A percentile compares a stretch with the other conserved stretches of the same genome.
These are phyloP conservation scores for Asterochloris erici DNA, from an alignment of 139 green algal genomes.

Conservation along the genomic window DNA sequence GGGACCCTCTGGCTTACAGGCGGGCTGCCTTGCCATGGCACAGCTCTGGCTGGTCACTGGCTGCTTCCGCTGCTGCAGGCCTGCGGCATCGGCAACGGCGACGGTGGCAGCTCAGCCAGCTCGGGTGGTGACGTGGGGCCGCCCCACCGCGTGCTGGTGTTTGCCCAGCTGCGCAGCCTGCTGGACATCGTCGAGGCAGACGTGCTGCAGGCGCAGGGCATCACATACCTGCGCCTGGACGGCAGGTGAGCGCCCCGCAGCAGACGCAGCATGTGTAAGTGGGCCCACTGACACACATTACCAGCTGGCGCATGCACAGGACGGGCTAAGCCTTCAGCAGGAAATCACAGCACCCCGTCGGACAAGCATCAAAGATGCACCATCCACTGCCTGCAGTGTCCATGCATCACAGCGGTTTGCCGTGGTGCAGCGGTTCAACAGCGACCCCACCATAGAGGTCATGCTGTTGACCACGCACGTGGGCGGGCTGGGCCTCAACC, in stretches of 20 bases:
- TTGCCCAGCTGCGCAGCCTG: slow-evolving; percentile 88
- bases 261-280: no score
- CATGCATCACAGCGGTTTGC: slow-evolving; percentile 70
- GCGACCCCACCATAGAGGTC: slow-evolving; percentile 95
- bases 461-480: slow-evolving; percentile 95
- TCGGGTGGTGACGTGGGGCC: neutral
- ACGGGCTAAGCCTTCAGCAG: no score
- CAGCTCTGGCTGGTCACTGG: no score
- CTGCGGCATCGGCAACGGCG: no score
- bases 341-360: no score
- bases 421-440: slow-evolving; percentile 89
- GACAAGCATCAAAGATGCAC: no score
- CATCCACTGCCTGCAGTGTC: slow-evolving; percentile 33
- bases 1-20: no score
- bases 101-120: no score
- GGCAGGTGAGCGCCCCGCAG: slow-evolving; percentile 38
- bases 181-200: slow-evolving; percentile 88
- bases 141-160: slow-evolving; percentile 89
- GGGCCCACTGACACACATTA: neutral
- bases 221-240: slow-evolving; percentile 89
- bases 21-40: no score
- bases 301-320: neutral
- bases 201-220: slow-evolving; percentile 50
- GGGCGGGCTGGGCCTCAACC: slow-evolving; percentile 93
- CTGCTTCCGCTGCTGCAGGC: no score